These are phyloP conservation scores for Gryganskiella cystojenkinii DNA, from an alignment of 192 early-diverging fungal genomes.

Conservation along the genomic window DNA sequence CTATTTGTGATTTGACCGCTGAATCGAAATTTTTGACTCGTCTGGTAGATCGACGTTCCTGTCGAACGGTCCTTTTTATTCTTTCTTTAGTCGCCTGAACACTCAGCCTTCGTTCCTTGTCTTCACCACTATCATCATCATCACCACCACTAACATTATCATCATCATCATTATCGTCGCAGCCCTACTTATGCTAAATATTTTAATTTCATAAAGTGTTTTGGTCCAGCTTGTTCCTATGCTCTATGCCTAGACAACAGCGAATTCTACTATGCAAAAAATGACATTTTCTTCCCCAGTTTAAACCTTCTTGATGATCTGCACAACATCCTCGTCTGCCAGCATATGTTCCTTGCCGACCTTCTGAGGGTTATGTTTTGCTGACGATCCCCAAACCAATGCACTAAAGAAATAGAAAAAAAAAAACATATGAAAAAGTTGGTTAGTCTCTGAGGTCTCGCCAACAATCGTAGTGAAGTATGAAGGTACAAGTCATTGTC, in stretches of 20 bases:
- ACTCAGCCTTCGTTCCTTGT: too few species aligned
- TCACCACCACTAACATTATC: too few species aligned
- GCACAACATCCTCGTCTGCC: conserved; percentile 97
- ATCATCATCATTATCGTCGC: too few species aligned
- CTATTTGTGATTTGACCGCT: too few species aligned
- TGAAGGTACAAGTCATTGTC: background rate
- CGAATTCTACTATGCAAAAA: background rate
- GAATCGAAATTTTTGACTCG: too few species aligned
- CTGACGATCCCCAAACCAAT: conserved; percentile 94
- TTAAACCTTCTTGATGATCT: conserved; percentile 76
- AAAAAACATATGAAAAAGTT: background rate
- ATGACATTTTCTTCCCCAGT: background rate
- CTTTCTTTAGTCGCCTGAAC: too few species aligned
- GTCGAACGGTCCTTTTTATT: too few species aligned
- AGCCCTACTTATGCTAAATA: too few species aligned
- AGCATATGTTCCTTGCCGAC: conserved; percentile 94
- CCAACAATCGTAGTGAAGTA: too few species aligned
- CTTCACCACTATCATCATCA: too few species aligned
- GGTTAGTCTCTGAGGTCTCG: background rate
- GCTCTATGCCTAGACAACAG: background rate
- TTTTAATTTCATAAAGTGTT: too few species aligned
- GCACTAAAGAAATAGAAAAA: conserved; percentile 59
- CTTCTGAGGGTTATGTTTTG: conserved; percentile 98
- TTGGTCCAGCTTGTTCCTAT: background rate
- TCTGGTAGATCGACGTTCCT: too few species aligned